These are phyloP conservation scores for Gillenia trifoliata DNA, from an alignment of 306 rosid species.

Conservation along the genomic window DNA sequence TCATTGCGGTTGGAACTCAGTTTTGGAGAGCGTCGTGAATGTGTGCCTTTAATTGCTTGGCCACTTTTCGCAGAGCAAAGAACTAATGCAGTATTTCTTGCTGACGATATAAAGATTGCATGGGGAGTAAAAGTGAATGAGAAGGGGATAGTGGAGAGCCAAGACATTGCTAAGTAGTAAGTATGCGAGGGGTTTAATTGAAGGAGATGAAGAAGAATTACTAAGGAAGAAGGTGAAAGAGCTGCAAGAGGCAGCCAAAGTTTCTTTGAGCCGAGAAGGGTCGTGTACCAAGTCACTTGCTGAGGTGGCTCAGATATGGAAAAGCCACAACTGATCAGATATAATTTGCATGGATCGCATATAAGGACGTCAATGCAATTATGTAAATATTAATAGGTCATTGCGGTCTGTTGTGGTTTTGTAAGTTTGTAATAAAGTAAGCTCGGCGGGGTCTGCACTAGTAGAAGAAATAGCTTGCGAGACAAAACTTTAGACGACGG, in stretches of 20 bases:
- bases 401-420: too few relatives aligned
- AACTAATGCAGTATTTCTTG: conserved; percentile 11
- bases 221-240: conserved; percentile 9
- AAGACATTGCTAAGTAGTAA: conserved; percentile 4
- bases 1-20: conserved; percentile 33
- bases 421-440: too few relatives aligned
- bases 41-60: conserved; percentile 24
- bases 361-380: too few relatives aligned
- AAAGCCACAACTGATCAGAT: not conserved
- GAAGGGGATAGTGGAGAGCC: conserved; percentile 9
- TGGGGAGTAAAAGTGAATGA: conserved; percentile 19
- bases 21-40: conserved; percentile 18
- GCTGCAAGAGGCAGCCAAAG: conserved; percentile 7
- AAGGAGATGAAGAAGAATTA: conserved; percentile 17
- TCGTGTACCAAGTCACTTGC: conserved; percentile 15
- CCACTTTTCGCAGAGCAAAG: conserved; percentile 25
- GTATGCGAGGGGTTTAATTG: conserved; percentile 9
- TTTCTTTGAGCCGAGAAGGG: conserved; percentile 14
- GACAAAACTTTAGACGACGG: too few relatives aligned
- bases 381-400: too few relatives aligned
- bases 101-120: conserved; percentile 15
- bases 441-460: too few relatives aligned
- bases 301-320: conserved; percentile 21
- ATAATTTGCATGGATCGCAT: too few relatives aligned
- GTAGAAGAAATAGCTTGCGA: too few relatives aligned